Evolutionary conservation across 2,329 filamentous ascomycete genomes (phyloP).

Genomic region (Penicillium sp.): DNA sequence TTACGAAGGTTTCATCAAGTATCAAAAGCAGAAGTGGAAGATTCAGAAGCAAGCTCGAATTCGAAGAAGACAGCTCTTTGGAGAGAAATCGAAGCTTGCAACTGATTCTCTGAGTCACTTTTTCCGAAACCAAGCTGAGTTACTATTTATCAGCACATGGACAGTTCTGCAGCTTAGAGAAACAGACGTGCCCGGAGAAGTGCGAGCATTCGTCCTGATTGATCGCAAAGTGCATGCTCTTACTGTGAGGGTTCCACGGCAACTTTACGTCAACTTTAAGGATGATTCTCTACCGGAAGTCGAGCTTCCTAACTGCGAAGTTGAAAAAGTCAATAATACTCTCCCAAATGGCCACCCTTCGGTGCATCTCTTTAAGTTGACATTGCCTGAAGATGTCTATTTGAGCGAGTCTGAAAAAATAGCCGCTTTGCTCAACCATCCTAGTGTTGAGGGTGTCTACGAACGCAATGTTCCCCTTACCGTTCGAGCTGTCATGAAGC

Average conservation of each 20-base stretch:
- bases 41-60: slow-evolving; percentile 87
- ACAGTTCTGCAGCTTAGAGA: slow-evolving; percentile 83
- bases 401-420: slow-evolving; percentile 81
- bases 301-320: slow-evolving; percentile 76
- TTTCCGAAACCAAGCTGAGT: slow-evolving; percentile 89
- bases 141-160: slow-evolving; percentile 89
- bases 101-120: slow-evolving; percentile 62
- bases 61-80: slow-evolving; percentile 85
- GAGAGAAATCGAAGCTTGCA: slow-evolving; percentile 66
- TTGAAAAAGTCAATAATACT: slow-evolving; percentile 90
- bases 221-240: slow-evolving; percentile 86
- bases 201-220: slow-evolving; percentile 85
- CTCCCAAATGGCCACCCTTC: slow-evolving; percentile 93
- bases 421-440: slow-evolving; percentile 77
- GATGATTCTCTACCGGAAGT: slow-evolving; percentile 82
- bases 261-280: slow-evolving; percentile 89
- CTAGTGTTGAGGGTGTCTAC: slow-evolving; percentile 95
- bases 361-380: slow-evolving; percentile 89
- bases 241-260: slow-evolving; percentile 82
- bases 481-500: slow-evolving; percentile 77
- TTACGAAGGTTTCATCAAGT: slow-evolving; percentile 81
- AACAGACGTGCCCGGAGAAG: slow-evolving; percentile 79
- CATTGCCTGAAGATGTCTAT: slow-evolving; percentile 82
- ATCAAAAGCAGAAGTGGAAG: slow-evolving; percentile 99
- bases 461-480: slow-evolving; percentile 88